Conservation (phyloP, 768 basidiomycete species). For the Pleurotus cornucopiae region DNA sequence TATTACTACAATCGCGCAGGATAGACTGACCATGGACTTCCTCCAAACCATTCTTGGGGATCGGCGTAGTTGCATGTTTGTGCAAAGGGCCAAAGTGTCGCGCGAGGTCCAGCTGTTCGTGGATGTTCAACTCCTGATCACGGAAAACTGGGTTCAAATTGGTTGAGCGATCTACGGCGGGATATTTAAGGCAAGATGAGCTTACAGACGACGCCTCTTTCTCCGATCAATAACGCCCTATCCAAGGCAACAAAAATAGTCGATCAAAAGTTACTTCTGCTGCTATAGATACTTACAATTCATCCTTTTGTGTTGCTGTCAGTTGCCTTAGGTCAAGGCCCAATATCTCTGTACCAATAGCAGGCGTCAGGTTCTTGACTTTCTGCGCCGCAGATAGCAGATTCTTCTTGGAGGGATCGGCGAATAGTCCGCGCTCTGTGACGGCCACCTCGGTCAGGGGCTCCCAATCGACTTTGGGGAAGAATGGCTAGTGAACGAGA, state of each 20-base stretch:
- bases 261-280: too few species aligned
- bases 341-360: slow-evolving; percentile 70
- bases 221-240: slow-evolving; percentile 70
- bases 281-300: slow-evolving; percentile 48
- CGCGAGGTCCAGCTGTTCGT: slow-evolving; percentile 68
- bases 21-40: slow-evolving; percentile 61
- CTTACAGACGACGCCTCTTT: slow-evolving; percentile 75
- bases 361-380: slow-evolving; percentile 64
- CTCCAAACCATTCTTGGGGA: slow-evolving; percentile 70
- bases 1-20: background rate
- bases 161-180: background rate
- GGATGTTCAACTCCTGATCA: slow-evolving; percentile 65
- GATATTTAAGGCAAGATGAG: background rate
- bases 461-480: slow-evolving; percentile 61
- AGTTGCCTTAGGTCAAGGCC: slow-evolving; percentile 74
- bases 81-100: slow-evolving; percentile 74
- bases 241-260: slow-evolving; percentile 4
- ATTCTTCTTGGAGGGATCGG: slow-evolving; percentile 65
- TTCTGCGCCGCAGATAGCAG: slow-evolving; percentile 63
- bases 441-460: slow-evolving; percentile 57
- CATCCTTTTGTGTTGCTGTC: slow-evolving; percentile 67
- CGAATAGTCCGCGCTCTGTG: slow-evolving; percentile 61
- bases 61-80: slow-evolving; percentile 78
- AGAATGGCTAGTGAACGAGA: slow-evolving; percentile 44
- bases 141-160: slow-evolving; percentile 52